Conservation (phyloP, 305 asterid genomes). For the Stenogyne calaminthoides region DNA sequence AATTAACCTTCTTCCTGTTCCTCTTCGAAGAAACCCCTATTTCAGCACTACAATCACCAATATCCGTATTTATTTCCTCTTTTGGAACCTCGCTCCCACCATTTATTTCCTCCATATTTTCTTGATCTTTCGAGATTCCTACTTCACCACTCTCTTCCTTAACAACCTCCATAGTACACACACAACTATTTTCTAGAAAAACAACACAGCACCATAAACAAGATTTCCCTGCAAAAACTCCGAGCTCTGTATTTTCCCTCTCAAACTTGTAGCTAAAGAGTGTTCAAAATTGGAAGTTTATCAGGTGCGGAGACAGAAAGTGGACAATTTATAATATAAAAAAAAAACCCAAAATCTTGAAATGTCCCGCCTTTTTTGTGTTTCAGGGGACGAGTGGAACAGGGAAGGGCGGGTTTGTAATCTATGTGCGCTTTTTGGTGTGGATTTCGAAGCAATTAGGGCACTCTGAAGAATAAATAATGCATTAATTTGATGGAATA, state of each 20-base stretch:
- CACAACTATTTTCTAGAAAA: neutral
- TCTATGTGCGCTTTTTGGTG: neutral
- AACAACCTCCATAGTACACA: slow-evolving; percentile 4
- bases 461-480: neutral
- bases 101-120: neutral
- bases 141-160: slow-evolving; percentile 3
- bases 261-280: neutral
- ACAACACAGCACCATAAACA: neutral
- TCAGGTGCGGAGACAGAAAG: neutral
- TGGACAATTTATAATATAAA: neutral
- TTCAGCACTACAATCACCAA: neutral
- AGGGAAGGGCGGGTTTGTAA: neutral
- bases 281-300: neutral
- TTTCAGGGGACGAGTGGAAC: neutral
- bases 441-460: slow-evolving; percentile 6
- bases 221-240: neutral
- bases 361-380: slow-evolving; percentile 21
- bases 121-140: slow-evolving; percentile 17
- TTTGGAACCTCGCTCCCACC: neutral
- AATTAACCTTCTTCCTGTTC: neutral
- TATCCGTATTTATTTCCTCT: slow-evolving; percentile 1
- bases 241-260: neutral
- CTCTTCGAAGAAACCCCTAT: slow-evolving; percentile 5
- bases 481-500: slow-evolving; percentile 3
- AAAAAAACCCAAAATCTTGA: slow-evolving; percentile 3